Evolutionary conservation across 805 yeast species (phyloP), one percentile per base, ranked within the genome.

Genomic region (Saturnispora ahearnii): DNA sequence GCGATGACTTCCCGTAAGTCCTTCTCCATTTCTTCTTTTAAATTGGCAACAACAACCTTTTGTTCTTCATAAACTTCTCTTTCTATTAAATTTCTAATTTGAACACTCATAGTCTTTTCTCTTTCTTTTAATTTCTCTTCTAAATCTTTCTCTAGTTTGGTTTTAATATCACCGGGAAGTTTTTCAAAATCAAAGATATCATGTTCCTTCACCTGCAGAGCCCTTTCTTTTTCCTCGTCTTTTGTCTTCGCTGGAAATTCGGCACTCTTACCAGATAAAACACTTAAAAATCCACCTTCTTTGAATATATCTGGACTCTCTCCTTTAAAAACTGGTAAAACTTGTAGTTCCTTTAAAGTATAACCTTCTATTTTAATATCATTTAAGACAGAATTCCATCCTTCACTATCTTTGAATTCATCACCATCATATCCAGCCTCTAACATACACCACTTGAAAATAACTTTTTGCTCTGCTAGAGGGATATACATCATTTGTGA

Each of bases 401-500:
- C 55, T 10, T n/a, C 42, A 26, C 29, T 29, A n/a, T 45, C 36
- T 41, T 43, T 28, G 22, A 46, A 37, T 30, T 46, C 52, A n/a
- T 33, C 28, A 12, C 41, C 33, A 31, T 46, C 49, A 29, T 37
- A 33, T 8, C 40, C 22, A 0, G 42, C 48, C 33, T 54, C 56
- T 12, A 44, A 7, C 7, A 30, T 28, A 44, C 52, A 42, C 55
- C 57, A 63, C 43, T 50, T 56, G 29, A 62, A 44, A 5, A 51
- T 52, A 15, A 44, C 47, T 33, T 58, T 62, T 30, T 59, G 49
- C 26, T 54, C 54, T 2, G 26, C 15, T 3, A 57, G 55, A 7
- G 49, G 38, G 12, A 61, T 50, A 46, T 56, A 62, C 34, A 59
- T 56, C 29, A 62, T 48, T 47, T 62, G 62, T 1, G 64, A 57